Conservation (phyloP, 371 early-diverging fungal genomes). For the Gilbertella persicaria region DNA sequence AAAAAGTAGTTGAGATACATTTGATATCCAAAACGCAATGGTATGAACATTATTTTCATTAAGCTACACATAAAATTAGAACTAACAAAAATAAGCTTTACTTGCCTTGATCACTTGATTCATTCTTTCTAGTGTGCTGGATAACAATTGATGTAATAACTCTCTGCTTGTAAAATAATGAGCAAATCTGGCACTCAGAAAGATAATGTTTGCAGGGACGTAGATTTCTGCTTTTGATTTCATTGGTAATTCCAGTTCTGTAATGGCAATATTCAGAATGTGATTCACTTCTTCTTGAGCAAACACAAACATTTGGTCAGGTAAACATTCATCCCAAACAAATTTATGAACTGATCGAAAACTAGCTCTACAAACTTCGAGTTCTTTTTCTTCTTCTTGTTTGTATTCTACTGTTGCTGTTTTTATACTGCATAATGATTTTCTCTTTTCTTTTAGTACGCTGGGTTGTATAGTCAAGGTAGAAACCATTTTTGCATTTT, state of each 20-base stretch:
- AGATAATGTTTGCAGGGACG: slow-evolving; percentile 84
- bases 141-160: slow-evolving; percentile 68
- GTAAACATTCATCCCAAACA: slow-evolving; percentile 76
- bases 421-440: not conserved
- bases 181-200: slow-evolving; percentile 87
- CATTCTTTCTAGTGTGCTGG: slow-evolving; percentile 61
- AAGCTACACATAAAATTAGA: slow-evolving; percentile 11
- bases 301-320: slow-evolving; percentile 93
- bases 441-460: slow-evolving; percentile 3
- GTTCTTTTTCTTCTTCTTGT: not conserved
- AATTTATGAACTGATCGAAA: slow-evolving; percentile 57
- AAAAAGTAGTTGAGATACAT: slow-evolving; percentile 74
- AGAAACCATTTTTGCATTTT: slow-evolving; percentile 56
- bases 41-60: slow-evolving; percentile 39
- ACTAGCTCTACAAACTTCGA: slow-evolving; percentile 25
- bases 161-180: slow-evolving; percentile 72
- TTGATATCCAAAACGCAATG: slow-evolving; percentile 85
- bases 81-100: not conserved
- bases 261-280: slow-evolving; percentile 71
- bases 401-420: slow-evolving; percentile 11
- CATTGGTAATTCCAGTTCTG: slow-evolving; percentile 56
- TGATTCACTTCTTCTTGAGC: slow-evolving; percentile 65
- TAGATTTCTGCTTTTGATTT: slow-evolving; percentile 61
- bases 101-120: slow-evolving; percentile 55
- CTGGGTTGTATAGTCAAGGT: slow-evolving; percentile 27